These are phyloP conservation scores for Astraeus odoratus DNA, from an alignment of 768 basidiomycete species.

Conservation along the genomic window DNA sequence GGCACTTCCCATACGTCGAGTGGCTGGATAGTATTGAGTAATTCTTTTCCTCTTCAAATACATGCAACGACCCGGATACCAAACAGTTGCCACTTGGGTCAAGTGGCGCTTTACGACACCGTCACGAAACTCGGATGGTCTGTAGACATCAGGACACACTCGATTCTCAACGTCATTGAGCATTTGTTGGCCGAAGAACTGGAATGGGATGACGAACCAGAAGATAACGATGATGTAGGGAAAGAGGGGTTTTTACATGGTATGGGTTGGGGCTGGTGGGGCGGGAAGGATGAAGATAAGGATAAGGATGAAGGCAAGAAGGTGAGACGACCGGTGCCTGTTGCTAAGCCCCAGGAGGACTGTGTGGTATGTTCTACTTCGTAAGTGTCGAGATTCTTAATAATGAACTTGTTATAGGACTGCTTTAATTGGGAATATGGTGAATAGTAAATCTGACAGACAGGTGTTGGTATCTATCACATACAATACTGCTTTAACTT, in stretches of 20 bases:
- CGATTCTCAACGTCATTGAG: conserved; percentile 66
- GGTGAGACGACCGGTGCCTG: conserved; percentile 37
- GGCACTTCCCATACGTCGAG: background rate
- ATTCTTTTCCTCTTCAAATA: background rate
- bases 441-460: no score
- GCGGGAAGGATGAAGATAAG: conserved; percentile 26
- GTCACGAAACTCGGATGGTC: conserved; percentile 75
- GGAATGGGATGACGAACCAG: conserved; percentile 39
- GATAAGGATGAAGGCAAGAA: conserved; percentile 18
- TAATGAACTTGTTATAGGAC: conserved; percentile 36
- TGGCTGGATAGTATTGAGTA: background rate
- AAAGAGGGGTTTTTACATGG: background rate
- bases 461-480: no score
- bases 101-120: conserved; percentile 79
- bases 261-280: conserved; percentile 23
- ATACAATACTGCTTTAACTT: no score
- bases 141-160: conserved; percentile 66
- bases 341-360: conserved; percentile 46
- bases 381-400: background rate
- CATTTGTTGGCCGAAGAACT: conserved; percentile 47
- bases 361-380: conserved; percentile 47
- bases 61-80: background rate
- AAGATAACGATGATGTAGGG: conserved; percentile 3
- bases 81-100: conserved; percentile 77
- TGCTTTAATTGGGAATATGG: conserved; percentile 72